Evolutionary conservation across 2,329 filamentous ascomycete genomes (phyloP).

Genomic region (Ascosphaera aggregata): DNA sequence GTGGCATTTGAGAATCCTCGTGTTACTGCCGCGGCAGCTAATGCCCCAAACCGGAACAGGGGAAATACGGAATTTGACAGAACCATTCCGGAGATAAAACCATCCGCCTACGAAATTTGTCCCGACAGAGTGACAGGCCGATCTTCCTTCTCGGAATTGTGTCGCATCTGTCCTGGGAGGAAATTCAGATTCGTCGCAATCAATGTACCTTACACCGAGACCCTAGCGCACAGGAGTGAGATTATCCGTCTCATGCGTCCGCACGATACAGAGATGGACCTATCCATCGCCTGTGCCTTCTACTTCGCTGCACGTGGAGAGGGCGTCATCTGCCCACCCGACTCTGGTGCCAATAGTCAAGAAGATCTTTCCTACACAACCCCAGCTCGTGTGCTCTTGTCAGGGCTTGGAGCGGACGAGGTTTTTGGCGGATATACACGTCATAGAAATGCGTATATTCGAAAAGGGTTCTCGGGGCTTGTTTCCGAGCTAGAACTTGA

Average conservation of each 20-base stretch:
- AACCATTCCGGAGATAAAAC: no score
- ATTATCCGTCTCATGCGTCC: slow-evolving; percentile 66
- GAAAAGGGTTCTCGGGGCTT: slow-evolving; percentile 45
- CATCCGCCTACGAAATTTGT: slow-evolving; percentile 51
- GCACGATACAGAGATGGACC: slow-evolving; percentile 96
- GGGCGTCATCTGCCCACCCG: slow-evolving; percentile 23
- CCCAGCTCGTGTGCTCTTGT: slow-evolving; percentile 61
- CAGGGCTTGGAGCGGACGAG: slow-evolving; percentile 86
- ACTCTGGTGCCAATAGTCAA: slow-evolving; percentile 5
- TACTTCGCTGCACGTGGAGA: slow-evolving; percentile 75
- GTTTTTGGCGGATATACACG: slow-evolving; percentile 84
- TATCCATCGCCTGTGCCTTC: slow-evolving; percentile 81
- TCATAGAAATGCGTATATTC: slow-evolving; percentile 52
- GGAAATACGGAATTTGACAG: no score
- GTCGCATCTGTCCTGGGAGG: slow-evolving; percentile 41
- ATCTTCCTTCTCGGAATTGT: slow-evolving; percentile 54
- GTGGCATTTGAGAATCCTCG: slow-evolving; percentile 93
- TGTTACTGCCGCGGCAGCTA: slow-evolving; percentile 30
- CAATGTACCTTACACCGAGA: slow-evolving; percentile 61
- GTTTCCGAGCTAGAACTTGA: slow-evolving; percentile 69
- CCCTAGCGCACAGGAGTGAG: slow-evolving; percentile 39
- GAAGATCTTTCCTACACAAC: slow-evolving; percentile 31
- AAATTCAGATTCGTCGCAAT: slow-evolving; percentile 61
- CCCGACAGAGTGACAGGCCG: slow-evolving; percentile 79
- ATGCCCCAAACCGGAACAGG: slow-evolving; percentile 9